Evolutionary conservation across 179 eudicot genomes (phyloP).

Genomic region (Beta corolliflora): DNA sequence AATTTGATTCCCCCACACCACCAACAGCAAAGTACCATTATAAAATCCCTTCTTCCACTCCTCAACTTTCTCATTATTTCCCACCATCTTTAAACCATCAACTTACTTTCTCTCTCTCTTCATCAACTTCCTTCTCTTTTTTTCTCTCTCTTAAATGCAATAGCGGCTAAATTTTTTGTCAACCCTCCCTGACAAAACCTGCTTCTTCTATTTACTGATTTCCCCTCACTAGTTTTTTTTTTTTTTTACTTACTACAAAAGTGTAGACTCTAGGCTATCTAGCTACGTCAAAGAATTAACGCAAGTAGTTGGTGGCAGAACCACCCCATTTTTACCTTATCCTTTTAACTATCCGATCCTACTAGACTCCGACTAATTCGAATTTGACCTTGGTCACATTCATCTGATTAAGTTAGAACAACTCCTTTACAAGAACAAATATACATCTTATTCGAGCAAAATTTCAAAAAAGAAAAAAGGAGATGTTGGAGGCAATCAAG

Average conservation of each 20-base stretch:
- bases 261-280: background rate
- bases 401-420: no score
- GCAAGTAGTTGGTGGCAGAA: conserved; percentile 20
- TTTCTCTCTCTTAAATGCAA: conserved; percentile 12
- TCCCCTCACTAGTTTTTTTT: background rate
- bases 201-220: background rate
- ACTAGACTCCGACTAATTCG: no score
- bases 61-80: conserved; percentile 8
- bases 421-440: no score
- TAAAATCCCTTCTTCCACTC: conserved; percentile 26
- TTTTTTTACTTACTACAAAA: background rate
- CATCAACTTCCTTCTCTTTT: no score
- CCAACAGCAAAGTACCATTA: conserved; percentile 18
- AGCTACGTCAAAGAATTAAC: conserved; percentile 11
- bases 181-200: conserved; percentile 7
- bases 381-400: no score
- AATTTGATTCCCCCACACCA: conserved; percentile 26
- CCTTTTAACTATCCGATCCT: no score
- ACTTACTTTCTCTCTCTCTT: background rate
- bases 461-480: background rate
- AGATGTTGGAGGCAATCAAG: conserved; percentile 67
- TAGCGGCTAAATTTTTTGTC: conserved; percentile 18
- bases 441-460: no score
- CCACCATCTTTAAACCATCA: conserved; percentile 3
- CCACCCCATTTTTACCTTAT: background rate